These are phyloP conservation scores for Tremella yokohamensis DNA, from an alignment of 768 basidiomycete genomes.

Conservation along the genomic window DNA sequence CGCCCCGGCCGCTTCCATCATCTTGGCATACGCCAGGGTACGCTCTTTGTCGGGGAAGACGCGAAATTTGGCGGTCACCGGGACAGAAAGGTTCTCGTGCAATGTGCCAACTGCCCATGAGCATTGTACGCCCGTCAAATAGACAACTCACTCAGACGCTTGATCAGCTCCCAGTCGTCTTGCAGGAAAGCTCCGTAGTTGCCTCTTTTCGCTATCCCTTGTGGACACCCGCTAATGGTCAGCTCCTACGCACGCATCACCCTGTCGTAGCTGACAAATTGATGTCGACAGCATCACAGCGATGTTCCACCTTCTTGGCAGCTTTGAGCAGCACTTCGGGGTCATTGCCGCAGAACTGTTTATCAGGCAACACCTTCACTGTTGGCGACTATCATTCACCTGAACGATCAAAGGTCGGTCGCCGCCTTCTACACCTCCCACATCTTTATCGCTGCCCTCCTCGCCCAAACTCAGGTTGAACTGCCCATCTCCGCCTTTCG, in stretches of 20 bases:
- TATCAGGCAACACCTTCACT: slow-evolving; percentile 17
- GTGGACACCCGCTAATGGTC: slow-evolving; percentile 61
- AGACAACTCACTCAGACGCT: slow-evolving; percentile 64
- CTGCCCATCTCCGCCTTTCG: slow-evolving; percentile 32
- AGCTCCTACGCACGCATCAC: neutral
- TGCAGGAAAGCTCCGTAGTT: slow-evolving; percentile 86
- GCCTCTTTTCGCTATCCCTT: slow-evolving; percentile 86
- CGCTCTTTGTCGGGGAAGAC: slow-evolving; percentile 79
- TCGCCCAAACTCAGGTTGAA: slow-evolving; percentile 60
- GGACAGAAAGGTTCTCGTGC: slow-evolving; percentile 77
- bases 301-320: slow-evolving; percentile 68
- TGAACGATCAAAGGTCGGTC: slow-evolving; percentile 87
- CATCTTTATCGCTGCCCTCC: slow-evolving; percentile 63
- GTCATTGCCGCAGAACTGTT: slow-evolving; percentile 81
- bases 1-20: slow-evolving; percentile 92
- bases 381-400: slow-evolving; percentile 30
- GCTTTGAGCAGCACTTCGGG: slow-evolving; percentile 71
- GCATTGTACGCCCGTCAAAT: neutral
- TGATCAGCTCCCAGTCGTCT: slow-evolving; percentile 91
- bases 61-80: slow-evolving; percentile 94
- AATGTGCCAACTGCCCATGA: slow-evolving; percentile 70
- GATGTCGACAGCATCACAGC: slow-evolving; percentile 91
- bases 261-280: slow-evolving; percentile 62
- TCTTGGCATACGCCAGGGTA: slow-evolving; percentile 89
- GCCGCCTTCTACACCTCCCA: slow-evolving; percentile 48